phyloP scores from a whole-genome alignment of 2,329 filamentous ascomycete genomes.

The Aspergillus ruber region DNA sequence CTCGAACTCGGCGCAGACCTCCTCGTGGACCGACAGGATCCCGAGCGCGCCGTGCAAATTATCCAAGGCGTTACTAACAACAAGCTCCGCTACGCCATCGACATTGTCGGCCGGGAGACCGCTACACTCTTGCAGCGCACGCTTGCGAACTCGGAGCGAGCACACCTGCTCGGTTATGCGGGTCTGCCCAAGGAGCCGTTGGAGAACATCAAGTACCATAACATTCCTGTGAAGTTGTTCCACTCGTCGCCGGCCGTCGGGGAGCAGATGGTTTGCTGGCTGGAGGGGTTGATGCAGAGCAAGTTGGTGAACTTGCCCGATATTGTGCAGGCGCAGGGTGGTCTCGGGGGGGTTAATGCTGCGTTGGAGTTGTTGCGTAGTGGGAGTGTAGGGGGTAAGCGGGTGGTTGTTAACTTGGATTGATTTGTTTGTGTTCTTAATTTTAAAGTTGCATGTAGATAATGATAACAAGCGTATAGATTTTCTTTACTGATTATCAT shows the following conservation, averaged over 20 bases:
- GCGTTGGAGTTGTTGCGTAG: slow-evolving; percentile 60
- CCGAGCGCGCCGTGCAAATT: slow-evolving; percentile 58
- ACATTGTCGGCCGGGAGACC: slow-evolving; percentile 61
- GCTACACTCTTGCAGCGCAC: slow-evolving; percentile 53
- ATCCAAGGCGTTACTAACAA: slow-evolving; percentile 54
- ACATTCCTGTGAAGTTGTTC: slow-evolving; percentile 69
- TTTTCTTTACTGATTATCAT: neutral
- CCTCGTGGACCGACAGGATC: slow-evolving; percentile 62
- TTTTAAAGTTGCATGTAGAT: neutral
- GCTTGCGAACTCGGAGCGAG: slow-evolving; percentile 30
- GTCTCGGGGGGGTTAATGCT: slow-evolving; percentile 60
- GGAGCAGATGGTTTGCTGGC: slow-evolving; percentile 57
- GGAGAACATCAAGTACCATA: slow-evolving; percentile 50
- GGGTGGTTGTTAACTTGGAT: slow-evolving; percentile 53
- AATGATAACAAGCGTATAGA: neutral
- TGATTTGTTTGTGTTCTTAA: slow-evolving; percentile 3
- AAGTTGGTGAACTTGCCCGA: slow-evolving; percentile 54
- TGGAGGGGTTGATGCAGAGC: slow-evolving; percentile 57
- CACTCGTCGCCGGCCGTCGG: slow-evolving; percentile 62
- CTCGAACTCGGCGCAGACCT: slow-evolving; percentile 53
- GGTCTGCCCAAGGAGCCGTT: slow-evolving; percentile 56
- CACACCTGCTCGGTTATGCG: slow-evolving; percentile 62
- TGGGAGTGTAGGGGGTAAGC: slow-evolving; percentile 61
- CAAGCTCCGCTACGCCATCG: slow-evolving; percentile 60
- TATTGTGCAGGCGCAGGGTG: slow-evolving; percentile 58